A percentile compares a stretch with the other conserved stretches of the same genome.
Evolutionary conservation across 2,329 filamentous ascomycete genomes (phyloP).

Genomic region (Ophiostoma populinum): DNA sequence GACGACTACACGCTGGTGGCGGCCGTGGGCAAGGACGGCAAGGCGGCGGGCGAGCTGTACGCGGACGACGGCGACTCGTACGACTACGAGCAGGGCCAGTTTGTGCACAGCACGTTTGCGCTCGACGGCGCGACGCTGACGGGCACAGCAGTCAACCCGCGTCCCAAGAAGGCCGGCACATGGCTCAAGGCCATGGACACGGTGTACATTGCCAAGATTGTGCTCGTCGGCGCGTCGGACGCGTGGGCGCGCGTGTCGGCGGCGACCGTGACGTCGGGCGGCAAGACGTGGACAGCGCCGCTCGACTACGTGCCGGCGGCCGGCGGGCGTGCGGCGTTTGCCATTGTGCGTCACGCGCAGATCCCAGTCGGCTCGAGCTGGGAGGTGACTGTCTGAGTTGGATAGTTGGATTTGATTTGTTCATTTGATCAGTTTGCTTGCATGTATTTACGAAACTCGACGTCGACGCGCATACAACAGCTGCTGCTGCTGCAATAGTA

Average conservation of each 20-base stretch:
- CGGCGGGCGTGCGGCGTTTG: constrained; percentile 31
- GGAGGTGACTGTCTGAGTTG: constrained; percentile 18
- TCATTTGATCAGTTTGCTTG: too few species aligned
- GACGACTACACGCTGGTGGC: constrained; percentile 86
- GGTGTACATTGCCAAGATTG: constrained; percentile 67
- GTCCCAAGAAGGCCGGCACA: constrained; percentile 40
- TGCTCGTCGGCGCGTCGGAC: constrained; percentile 63
- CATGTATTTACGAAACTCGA: too few species aligned
- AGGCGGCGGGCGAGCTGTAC: constrained; percentile 68
- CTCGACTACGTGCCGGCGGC: constrained; percentile 39
- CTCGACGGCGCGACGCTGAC: constrained; percentile 43
- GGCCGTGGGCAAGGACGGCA: constrained; percentile 42
- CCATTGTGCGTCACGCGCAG: constrained; percentile 32
- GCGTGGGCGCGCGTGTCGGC: constrained; percentile 49
- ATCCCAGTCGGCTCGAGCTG: constrained; percentile 37
- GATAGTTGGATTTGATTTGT: neutral
- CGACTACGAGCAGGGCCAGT: constrained; percentile 70
- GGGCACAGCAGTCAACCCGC: constrained; percentile 47
- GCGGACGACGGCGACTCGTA: constrained; percentile 89
- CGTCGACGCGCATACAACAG: too few species aligned
- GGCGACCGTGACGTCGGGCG: constrained; percentile 37
- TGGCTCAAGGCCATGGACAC: constrained; percentile 67
- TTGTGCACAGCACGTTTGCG: constrained; percentile 68
- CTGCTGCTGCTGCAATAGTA: too few species aligned
- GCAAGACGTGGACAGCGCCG: constrained; percentile 36